Percentiles rank a stretch among this genome's conserved stretches.
Conservation (phyloP, 2,329 filamentous ascomycete species). For the Zasmidium angulare region DNA sequence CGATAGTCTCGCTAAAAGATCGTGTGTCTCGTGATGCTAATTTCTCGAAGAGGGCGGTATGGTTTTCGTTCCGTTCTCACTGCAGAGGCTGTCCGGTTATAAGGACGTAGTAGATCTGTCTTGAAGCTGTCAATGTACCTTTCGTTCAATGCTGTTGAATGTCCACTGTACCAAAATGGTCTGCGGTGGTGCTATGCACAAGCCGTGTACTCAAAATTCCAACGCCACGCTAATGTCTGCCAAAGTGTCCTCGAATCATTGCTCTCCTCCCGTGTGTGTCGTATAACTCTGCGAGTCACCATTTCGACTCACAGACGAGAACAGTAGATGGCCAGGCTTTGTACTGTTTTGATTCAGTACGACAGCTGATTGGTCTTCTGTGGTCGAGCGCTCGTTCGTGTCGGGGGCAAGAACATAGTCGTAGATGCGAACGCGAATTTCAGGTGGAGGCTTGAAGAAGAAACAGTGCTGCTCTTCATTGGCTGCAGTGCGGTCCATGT, state of each 20-base stretch:
- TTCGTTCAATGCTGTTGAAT: neutral
- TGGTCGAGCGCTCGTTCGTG: neutral
- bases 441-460: neutral
- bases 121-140: neutral
- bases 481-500: neutral
- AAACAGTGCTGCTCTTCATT: neutral
- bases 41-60: too few relatives aligned
- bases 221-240: neutral
- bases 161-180: neutral
- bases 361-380: neutral
- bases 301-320: neutral
- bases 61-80: too few relatives aligned
- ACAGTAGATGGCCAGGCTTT: neutral
- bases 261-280: neutral
- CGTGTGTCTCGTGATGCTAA: too few relatives aligned
- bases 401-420: neutral
- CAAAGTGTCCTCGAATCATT: neutral
- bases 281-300: neutral
- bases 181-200: neutral
- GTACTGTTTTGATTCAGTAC: slow-evolving; percentile 4
- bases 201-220: neutral
- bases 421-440: slow-evolving; percentile 1
- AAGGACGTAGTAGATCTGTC: too few relatives aligned
- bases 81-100: too few relatives aligned
- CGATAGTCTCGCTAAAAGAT: neutral